Evolutionary conservation across 2,329 filamentous ascomycete genomes (phyloP).

Genomic region (Lecanicillium sp.): DNA sequence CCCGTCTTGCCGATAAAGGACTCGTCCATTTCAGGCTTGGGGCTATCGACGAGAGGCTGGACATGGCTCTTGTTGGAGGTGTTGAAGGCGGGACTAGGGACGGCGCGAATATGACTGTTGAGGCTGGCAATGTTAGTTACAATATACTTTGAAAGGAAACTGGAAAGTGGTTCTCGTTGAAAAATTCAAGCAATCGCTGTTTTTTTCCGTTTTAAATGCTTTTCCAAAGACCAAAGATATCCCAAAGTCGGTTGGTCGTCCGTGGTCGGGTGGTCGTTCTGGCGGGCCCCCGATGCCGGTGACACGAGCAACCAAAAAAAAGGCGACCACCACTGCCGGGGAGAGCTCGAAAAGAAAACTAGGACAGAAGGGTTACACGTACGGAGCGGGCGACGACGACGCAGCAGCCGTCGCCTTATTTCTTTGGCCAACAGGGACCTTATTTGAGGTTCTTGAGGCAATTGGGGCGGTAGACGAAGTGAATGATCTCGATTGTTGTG

Average conservation of each 20-base stretch:
- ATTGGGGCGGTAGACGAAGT: constrained; percentile 29
- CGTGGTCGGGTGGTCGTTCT: too few relatives aligned
- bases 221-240: too few relatives aligned
- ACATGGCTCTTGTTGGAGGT: constrained; percentile 48
- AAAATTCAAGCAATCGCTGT: too few relatives aligned
- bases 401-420: constrained; percentile 41
- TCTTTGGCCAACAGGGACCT: constrained; percentile 32
- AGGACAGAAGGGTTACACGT: constrained; percentile 24
- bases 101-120: constrained; percentile 38
- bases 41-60: constrained; percentile 56
- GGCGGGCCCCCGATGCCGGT: background rate
- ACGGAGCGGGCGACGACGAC: constrained; percentile 35
- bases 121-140: too few relatives aligned
- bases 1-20: constrained; percentile 94
- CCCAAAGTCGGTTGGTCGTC: too few relatives aligned
- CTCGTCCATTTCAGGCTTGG: constrained; percentile 63
- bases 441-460: constrained; percentile 28
- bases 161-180: too few relatives aligned
- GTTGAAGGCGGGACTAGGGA: constrained; percentile 57
- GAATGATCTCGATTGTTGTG: constrained; percentile 31
- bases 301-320: background rate
- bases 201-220: too few relatives aligned
- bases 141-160: too few relatives aligned
- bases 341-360: constrained; percentile 5
- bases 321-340: background rate